phyloP scores from a whole-genome alignment of 441 rosid species.

The Brassica balearica region DNA sequence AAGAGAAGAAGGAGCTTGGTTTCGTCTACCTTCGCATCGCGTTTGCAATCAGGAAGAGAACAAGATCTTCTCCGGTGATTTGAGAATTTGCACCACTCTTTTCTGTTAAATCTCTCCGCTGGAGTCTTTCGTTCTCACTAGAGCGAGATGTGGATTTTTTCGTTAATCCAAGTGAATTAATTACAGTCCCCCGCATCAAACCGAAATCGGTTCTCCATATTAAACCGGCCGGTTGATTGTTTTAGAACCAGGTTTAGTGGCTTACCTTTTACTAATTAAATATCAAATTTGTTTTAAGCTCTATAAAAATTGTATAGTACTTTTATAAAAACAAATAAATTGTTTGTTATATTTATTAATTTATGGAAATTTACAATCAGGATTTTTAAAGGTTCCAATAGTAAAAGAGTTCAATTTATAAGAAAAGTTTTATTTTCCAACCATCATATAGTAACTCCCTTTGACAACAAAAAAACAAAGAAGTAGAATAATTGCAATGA shows the following conservation, averaged over 20 bases:
- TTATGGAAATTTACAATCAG: not conserved
- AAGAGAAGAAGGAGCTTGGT: slow-evolving; percentile 14
- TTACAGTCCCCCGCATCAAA: slow-evolving; percentile 13
- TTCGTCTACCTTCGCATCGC: slow-evolving; percentile 40
- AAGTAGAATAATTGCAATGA: not conserved
- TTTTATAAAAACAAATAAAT: not conserved
- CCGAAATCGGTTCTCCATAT: slow-evolving; percentile 11
- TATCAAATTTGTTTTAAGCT: not conserved
- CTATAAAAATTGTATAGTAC: not conserved
- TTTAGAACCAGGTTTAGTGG: not conserved
- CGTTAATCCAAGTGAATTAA: slow-evolving; percentile 20
- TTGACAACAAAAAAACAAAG: not conserved
- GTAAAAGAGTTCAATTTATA: not conserved
- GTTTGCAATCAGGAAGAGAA: slow-evolving; percentile 10
- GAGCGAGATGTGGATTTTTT: slow-evolving; percentile 33
- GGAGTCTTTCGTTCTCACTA: slow-evolving; percentile 25
- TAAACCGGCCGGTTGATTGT: slow-evolving; percentile 30
- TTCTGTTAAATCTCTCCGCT: slow-evolving; percentile 1
- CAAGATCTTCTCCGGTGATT: slow-evolving; percentile 4
- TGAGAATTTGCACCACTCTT: slow-evolving; percentile 6
- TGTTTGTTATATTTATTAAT: not conserved
- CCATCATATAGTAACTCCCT: not conserved
- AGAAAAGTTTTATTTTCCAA: not conserved
- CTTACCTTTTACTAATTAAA: not conserved
- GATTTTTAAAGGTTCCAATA: not conserved